Percentiles rank a stretch among this genome's conserved stretches.
These are phyloP conservation scores for Penicillium antarcticum DNA, from an alignment of 495 filamentous ascomycete species.

Conservation along the genomic window DNA sequence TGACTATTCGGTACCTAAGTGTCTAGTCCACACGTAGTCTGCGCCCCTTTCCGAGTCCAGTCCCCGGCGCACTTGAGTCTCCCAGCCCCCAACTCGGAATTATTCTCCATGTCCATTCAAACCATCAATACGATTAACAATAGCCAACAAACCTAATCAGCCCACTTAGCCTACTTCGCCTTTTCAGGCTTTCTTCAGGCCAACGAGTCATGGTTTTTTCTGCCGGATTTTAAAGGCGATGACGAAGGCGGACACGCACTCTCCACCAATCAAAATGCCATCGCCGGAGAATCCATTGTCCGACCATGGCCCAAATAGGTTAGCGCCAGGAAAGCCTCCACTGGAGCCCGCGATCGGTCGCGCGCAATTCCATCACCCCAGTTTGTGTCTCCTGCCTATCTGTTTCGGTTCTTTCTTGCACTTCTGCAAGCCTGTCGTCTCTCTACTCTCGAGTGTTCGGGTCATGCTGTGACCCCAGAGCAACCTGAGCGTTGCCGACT, in stretches of 20 bases:
- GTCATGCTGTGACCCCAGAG: conserved; percentile 27
- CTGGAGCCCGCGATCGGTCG: conserved; percentile 45
- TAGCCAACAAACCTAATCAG: background rate
- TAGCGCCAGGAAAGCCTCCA: conserved; percentile 42
- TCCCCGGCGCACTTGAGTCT: too few species aligned
- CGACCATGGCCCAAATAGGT: conserved; percentile 13
- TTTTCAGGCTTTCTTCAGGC: conserved; percentile 1
- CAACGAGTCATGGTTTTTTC: conserved; percentile 22
- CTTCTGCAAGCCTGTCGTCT: background rate
- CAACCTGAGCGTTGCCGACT: conserved; percentile 16
- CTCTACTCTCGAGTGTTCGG: conserved; percentile 1
- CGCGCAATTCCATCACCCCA: conserved; percentile 36
- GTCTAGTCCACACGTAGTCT: too few species aligned
- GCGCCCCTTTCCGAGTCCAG: too few species aligned
- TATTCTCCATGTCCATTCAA: background rate
- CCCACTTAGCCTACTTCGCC: background rate
- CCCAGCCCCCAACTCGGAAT: too few species aligned
- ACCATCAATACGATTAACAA: too few species aligned
- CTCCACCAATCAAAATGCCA: background rate
- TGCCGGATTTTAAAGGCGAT: conserved; percentile 24
- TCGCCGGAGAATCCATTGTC: conserved; percentile 10
- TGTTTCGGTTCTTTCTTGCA: conserved; percentile 4
- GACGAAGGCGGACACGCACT: conserved; percentile 29
- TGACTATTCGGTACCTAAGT: background rate
- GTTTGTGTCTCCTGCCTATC: conserved; percentile 9